Evolutionary conservation across 2,329 filamentous ascomycete species (phyloP), one percentile per base, ranked within the genome.

Genomic region (Stachybotrys chartarum): DNA sequence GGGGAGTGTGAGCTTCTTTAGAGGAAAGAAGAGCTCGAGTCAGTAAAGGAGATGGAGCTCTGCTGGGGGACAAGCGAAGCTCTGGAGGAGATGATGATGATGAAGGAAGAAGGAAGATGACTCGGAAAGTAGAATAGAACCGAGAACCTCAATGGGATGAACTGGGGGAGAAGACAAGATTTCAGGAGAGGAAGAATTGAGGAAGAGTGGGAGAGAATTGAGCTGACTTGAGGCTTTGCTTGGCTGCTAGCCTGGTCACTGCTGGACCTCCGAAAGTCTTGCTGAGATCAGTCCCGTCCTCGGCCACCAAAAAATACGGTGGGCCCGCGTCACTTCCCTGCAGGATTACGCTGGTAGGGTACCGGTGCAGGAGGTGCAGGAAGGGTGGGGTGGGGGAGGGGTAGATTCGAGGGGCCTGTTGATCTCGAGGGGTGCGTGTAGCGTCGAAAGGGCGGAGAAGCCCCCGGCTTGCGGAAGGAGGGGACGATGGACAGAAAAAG

Each of bases 111-210:
- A 59, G 56, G 57, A 61, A 65, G 57, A 60, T 62, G 63, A 65
- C 60, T 54, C 58, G 61, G 54, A 60, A 53, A 56, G 56, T 54
- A 63, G 59, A 57, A 56, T 56, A 55, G 53, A 51, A 56, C 57
- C 56, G 55, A 53, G 52, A 46, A 55, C 49, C 30, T 18, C 35
- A 39, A 56, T 42, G 35, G 35, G 35, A 42, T 42, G 35, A 42
- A 42, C 14, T 42, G 35, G 57, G 39, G 56, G 58, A 57, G 56
- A 55, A 55, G 57, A 56, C 57, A 56, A 63, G 65, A 66, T 67
- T 66, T 66, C 64, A 66, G 62, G 62, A 66, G 62, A 62, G 50
- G 39, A 52, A 61, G 57, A 54, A 56, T 58, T 51, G 50, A 53
- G 57, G 61, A 55, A 57, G 61, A 56, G 56, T 55, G 60, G 63